Conservation (phyloP, 2,329 filamentous ascomycete genomes). For the Plenodomus lindquistii region DNA sequence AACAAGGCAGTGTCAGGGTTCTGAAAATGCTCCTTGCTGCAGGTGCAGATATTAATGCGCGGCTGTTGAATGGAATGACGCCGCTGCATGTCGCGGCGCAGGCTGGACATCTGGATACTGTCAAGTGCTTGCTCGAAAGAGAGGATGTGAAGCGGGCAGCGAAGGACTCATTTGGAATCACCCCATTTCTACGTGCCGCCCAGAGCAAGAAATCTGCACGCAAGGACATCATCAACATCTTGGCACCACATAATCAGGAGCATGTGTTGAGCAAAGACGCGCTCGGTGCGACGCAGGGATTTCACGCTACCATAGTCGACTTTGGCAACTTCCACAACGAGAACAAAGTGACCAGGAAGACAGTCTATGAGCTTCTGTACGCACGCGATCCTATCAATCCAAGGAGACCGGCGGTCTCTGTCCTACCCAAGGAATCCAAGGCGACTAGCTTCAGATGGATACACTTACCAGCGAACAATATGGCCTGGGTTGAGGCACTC, state of each 20-base stretch:
- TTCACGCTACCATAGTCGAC: constrained; percentile 46
- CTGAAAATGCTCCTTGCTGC: constrained; percentile 33
- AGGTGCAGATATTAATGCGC: constrained; percentile 41
- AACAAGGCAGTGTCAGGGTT: constrained; percentile 37
- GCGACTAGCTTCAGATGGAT: constrained; percentile 51
- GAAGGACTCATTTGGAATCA: constrained; percentile 51
- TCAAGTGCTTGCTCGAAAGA: constrained; percentile 41
- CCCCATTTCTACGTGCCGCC: constrained; percentile 49
- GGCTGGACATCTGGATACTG: constrained; percentile 41
- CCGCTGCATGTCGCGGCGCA: constrained; percentile 45
- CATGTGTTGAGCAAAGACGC: constrained; percentile 42
- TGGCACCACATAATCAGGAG: constrained; percentile 49
- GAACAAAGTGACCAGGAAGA: constrained; percentile 36
- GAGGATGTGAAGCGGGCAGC: constrained; percentile 42
- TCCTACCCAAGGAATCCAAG: constrained; percentile 47
- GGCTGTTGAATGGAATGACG: constrained; percentile 40
- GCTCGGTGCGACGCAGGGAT: constrained; percentile 41
- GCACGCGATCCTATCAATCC: constrained; percentile 37
- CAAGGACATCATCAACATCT: constrained; percentile 47
- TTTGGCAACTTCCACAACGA: constrained; percentile 44
- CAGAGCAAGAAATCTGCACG: constrained; percentile 38
- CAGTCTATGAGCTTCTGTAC: constrained; percentile 43
- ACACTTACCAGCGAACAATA: constrained; percentile 54
- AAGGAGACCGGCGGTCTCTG: constrained; percentile 40
- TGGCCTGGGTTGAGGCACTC: constrained; percentile 66